Evolutionary conservation across 192 early-diverging fungal species (phyloP).

Genomic region (Diversispora epigaea): DNA sequence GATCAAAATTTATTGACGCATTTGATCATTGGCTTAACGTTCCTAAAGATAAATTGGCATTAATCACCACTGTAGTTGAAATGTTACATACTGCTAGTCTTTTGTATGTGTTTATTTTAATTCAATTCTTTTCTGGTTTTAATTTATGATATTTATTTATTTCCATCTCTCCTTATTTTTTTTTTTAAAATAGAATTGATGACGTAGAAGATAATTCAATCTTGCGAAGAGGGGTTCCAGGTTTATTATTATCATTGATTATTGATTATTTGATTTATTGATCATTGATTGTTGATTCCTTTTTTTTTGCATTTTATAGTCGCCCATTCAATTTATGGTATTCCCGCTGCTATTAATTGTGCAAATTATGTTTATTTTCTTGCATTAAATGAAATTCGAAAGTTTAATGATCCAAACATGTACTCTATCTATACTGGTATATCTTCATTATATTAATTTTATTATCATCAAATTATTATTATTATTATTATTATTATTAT

Average conservation of each 20-base stretch:
- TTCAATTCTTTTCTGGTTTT: too few relatives aligned
- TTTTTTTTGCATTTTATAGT: constrained; percentile 43
- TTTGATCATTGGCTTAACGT: constrained; percentile 90
- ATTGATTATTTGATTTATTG: background rate
- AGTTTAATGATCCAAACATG: constrained; percentile 64
- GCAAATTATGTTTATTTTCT: constrained; percentile 98
- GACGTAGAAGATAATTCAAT: constrained; percentile 95
- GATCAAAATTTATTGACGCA: constrained; percentile 86
- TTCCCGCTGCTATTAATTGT: constrained; percentile 90
- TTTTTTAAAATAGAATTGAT: constrained; percentile 67
- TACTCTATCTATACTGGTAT: constrained; percentile 80
- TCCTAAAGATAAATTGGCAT: constrained; percentile 58
- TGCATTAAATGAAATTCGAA: constrained; percentile 74
- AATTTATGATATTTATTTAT: background rate
- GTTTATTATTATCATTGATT: constrained; percentile 34
- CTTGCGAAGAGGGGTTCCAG: constrained; percentile 81
- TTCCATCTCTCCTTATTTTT: background rate
- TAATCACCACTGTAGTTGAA: constrained; percentile 80
- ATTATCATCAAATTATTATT: background rate
- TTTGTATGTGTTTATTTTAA: constrained; percentile 71
- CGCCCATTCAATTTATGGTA: constrained; percentile 95
- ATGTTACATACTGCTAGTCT: constrained; percentile 95
- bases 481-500: background rate
- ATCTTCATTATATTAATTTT: background rate
- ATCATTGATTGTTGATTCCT: background rate